phyloP scores from a whole-genome alignment of 2,329 filamentous ascomycete species.

The Phoma herbarum region DNA sequence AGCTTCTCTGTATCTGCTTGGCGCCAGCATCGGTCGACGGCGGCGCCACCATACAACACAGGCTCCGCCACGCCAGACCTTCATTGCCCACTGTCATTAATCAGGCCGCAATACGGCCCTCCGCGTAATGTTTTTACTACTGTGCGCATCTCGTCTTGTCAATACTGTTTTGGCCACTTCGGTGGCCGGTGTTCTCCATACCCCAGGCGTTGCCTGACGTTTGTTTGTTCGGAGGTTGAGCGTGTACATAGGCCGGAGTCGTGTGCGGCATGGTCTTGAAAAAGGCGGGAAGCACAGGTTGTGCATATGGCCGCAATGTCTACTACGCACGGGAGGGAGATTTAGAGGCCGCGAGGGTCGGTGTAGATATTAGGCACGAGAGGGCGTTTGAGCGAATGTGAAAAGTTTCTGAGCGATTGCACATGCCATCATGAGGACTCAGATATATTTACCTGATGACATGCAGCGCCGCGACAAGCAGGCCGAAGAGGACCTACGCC shows the following conservation, averaged over 20 bases:
- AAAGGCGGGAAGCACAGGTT: neutral
- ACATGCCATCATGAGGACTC: too few species aligned
- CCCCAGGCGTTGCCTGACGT: constrained; percentile 13
- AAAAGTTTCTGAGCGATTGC: constrained; percentile 21
- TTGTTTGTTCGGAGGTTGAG: constrained; percentile 1
- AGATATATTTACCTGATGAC: too few species aligned
- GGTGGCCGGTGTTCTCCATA: constrained; percentile 10
- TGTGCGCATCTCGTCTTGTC: constrained; percentile 14
- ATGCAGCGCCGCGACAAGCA: constrained; percentile 50
- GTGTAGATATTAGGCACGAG: constrained; percentile 12
- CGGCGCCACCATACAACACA: neutral
- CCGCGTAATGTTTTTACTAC: constrained; percentile 15
- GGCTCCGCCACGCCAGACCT: neutral
- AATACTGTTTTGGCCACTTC: constrained; percentile 2
- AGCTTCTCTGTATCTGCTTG: constrained; percentile 19
- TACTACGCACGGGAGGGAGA: neutral
- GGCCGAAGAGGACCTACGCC: constrained; percentile 50
- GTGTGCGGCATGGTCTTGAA: neutral
- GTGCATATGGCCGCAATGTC: constrained; percentile 10
- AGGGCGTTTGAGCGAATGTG: constrained; percentile 17
- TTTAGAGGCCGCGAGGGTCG: neutral
- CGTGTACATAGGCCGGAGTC: constrained; percentile 6
- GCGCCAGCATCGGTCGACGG: neutral
- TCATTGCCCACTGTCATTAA: constrained; percentile 9
- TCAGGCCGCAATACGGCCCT: constrained; percentile 12